Percentiles rank a stretch among this genome's conserved stretches.
Evolutionary conservation across 495 filamentous ascomycete genomes (phyloP).

Genomic region (Parmelia sp.): DNA sequence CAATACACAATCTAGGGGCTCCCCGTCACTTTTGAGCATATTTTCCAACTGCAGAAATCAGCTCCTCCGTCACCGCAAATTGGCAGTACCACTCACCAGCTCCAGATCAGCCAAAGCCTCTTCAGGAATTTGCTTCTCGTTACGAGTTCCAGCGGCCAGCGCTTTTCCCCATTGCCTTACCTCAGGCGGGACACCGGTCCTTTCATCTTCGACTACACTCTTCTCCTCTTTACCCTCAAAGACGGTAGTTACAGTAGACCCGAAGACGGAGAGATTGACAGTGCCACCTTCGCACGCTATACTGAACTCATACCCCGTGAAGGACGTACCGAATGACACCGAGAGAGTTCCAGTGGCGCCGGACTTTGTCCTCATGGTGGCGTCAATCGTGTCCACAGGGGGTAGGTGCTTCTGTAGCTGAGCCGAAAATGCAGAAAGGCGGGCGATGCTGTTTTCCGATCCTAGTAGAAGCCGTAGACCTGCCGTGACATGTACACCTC

Average conservation of each 20-base stretch:
- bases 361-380: constrained; percentile 12
- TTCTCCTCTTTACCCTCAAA: constrained; percentile 17
- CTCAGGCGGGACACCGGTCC: constrained; percentile 28
- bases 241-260: constrained; percentile 7
- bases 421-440: constrained; percentile 12
- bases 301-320: constrained; percentile 11
- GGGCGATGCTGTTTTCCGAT: constrained; percentile 2
- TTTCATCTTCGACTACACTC: constrained; percentile 8
- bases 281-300: constrained; percentile 21
- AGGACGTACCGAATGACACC: constrained; percentile 17
- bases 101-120: constrained; percentile 21
- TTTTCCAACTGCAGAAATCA: constrained; percentile 12
- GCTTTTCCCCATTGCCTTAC: constrained; percentile 15
- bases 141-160: constrained; percentile 11
- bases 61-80: constrained; percentile 40
- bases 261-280: constrained; percentile 13
- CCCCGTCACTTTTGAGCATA: constrained; percentile 18
- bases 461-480: constrained; percentile 15
- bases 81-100: constrained; percentile 37
- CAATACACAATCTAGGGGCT: constrained; percentile 12
- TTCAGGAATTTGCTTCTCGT: constrained; percentile 16
- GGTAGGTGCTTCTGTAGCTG: constrained; percentile 9
- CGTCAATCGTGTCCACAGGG: constrained; percentile 12
- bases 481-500: constrained; percentile 14
- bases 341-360: constrained; percentile 19